Conservation (phyloP, 441 rosid genomes). For the Omphalea diandra region DNA sequence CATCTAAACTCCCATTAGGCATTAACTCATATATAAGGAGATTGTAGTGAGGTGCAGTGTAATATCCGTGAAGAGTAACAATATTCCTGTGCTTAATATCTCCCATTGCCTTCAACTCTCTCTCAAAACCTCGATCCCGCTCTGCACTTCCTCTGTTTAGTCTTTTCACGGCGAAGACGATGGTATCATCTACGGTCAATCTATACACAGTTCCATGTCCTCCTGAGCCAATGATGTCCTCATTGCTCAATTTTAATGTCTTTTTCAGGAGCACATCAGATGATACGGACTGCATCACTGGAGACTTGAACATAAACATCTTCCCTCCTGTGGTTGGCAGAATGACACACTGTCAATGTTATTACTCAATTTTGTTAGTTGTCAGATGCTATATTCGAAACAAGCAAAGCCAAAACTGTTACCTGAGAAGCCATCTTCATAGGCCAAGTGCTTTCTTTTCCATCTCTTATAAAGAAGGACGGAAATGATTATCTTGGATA, state of each 20-base stretch:
- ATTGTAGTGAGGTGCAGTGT: conserved; percentile 57
- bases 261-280: conserved; percentile 57
- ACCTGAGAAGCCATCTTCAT: conserved; percentile 56
- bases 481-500: conserved; percentile 58
- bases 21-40: conserved; percentile 82
- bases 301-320: conserved; percentile 75
- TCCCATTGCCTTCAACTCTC: conserved; percentile 85
- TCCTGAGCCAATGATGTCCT: conserved; percentile 80
- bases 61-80: conserved; percentile 79
- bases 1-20: conserved; percentile 83
- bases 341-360: not conserved
- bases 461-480: conserved; percentile 67
- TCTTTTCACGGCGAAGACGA: conserved; percentile 76
- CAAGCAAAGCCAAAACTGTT: not conserved
- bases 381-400: not conserved
- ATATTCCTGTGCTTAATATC: conserved; percentile 88
- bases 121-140: conserved; percentile 66
- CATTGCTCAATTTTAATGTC: conserved; percentile 57
- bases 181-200: conserved; percentile 50
- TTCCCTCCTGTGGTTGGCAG: conserved; percentile 54
- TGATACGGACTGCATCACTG: conserved; percentile 47
- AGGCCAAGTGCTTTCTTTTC: conserved; percentile 46
- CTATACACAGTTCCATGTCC: conserved; percentile 79
- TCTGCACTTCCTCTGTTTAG: conserved; percentile 65
- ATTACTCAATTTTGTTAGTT: not conserved